Evolutionary conservation across 2,329 filamentous ascomycete species (phyloP).

Genomic region (Annulohypoxylon truncatum): DNA sequence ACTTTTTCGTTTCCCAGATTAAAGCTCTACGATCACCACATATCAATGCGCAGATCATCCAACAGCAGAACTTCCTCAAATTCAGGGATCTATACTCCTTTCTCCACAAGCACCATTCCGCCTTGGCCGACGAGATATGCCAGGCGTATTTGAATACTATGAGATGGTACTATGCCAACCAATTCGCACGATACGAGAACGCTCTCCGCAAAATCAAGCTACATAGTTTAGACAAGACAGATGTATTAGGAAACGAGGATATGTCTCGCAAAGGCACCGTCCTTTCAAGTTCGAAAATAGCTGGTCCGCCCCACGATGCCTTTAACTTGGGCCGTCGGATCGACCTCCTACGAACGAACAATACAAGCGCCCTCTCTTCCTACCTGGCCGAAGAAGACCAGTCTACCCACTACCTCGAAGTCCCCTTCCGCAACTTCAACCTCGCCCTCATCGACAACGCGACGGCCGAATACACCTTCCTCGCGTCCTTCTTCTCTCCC

Average conservation of each 20-base stretch:
- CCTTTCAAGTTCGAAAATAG: constrained; percentile 62
- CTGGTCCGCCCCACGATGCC: constrained; percentile 79
- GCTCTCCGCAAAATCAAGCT: constrained; percentile 87
- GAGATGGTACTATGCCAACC: constrained; percentile 96
- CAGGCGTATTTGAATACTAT: constrained; percentile 98
- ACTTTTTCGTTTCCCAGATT: constrained; percentile 94
- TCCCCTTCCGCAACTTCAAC: constrained; percentile 94
- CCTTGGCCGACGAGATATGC: constrained; percentile 88
- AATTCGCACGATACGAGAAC: constrained; percentile 88
- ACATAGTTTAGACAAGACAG: constrained; percentile 83
- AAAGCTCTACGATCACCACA: constrained; percentile 93
- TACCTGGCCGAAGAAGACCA: constrained; percentile 93
- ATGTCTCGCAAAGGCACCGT: constrained; percentile 71
- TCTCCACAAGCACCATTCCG: constrained; percentile 81
- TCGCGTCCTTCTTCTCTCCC: constrained; percentile 88
- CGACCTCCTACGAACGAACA: constrained; percentile 80
- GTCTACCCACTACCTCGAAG: constrained; percentile 85
- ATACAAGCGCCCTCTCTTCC: constrained; percentile 82
- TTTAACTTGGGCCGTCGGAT: constrained; percentile 89
- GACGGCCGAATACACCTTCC: constrained; percentile 92
- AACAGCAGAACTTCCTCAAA: constrained; percentile 88
- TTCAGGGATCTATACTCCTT: constrained; percentile 92
- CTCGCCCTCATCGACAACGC: constrained; percentile 93
- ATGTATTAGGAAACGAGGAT: constrained; percentile 84
- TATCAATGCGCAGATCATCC: constrained; percentile 96